Percentiles rank a stretch among this genome's conserved stretches.
phyloP scores from a whole-genome alignment of 768 basidiomycete species.

The Grammothele lineata region DNA sequence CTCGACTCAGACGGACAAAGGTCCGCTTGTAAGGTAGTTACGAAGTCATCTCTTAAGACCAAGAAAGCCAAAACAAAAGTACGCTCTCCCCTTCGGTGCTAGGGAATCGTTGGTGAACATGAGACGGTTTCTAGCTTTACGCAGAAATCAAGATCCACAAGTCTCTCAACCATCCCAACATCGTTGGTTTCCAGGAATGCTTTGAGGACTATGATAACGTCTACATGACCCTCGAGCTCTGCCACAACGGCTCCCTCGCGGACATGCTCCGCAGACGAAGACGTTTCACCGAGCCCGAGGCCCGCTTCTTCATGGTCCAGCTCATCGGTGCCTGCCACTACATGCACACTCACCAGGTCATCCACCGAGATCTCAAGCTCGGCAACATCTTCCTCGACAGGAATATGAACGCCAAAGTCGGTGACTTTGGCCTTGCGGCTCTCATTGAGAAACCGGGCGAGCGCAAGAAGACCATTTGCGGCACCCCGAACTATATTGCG shows the following conservation, averaged over 20 bases:
- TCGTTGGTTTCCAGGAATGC: conserved; percentile 88
- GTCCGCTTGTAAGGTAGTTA: conserved; percentile 91
- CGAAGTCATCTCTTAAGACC: conserved; percentile 86
- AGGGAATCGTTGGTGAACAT: too few species aligned
- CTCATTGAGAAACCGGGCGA: conserved; percentile 96
- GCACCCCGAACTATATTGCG: conserved; percentile 98
- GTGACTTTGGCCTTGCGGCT: conserved; percentile 60
- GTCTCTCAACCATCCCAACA: conserved; percentile 86
- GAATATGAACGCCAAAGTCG: not conserved
- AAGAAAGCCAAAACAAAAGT: conserved; percentile 99
- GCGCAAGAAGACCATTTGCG: conserved; percentile 98
- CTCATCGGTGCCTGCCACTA: conserved; percentile 61
- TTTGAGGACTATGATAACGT: conserved; percentile 88
- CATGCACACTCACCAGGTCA: conserved; percentile 60
- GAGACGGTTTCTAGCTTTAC: conserved; percentile 72
- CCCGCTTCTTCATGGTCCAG: conserved; percentile 90
- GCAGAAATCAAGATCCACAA: conserved; percentile 99
- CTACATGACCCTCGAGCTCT: not conserved
- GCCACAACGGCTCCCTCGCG: conserved; percentile 57
- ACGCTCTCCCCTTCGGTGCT: conserved; percentile 19
- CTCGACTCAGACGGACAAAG: conserved; percentile 60
- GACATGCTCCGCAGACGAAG: conserved; percentile 84
- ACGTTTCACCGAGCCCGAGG: conserved; percentile 88
- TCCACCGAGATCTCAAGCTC: not conserved
- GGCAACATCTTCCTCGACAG: not conserved